phyloP scores from a whole-genome alignment of 2,329 filamentous ascomycete genomes.

The Bipolaris zeicola region DNA sequence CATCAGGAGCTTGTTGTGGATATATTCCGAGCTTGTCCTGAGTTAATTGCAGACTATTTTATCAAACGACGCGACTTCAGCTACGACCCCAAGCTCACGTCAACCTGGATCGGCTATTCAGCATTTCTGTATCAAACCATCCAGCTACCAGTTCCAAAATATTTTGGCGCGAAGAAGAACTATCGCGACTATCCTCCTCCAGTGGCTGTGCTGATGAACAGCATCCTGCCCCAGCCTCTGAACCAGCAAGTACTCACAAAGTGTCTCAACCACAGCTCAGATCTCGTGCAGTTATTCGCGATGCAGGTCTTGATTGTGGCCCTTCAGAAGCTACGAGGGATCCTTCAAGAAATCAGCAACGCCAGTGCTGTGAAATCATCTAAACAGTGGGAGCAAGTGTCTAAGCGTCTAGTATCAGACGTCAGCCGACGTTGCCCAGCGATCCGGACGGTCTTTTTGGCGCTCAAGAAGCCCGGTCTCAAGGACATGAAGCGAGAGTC shows the following conservation, averaged over 20 bases:
- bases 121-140: conserved; percentile 85
- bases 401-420: conserved; percentile 69
- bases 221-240: conserved; percentile 80
- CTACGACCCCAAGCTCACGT: conserved; percentile 88
- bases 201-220: conserved; percentile 79
- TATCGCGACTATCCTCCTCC: conserved; percentile 76
- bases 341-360: conserved; percentile 65
- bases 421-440: conserved; percentile 80
- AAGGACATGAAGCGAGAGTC: conserved; percentile 79
- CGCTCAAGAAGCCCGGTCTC: conserved; percentile 72
- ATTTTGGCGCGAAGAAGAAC: conserved; percentile 69
- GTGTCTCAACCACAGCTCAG: conserved; percentile 77
- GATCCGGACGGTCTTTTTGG: conserved; percentile 78
- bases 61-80: conserved; percentile 74
- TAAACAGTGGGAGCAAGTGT: conserved; percentile 71
- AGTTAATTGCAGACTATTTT: conserved; percentile 89
- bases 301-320: conserved; percentile 78
- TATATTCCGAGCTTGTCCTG: conserved; percentile 81
- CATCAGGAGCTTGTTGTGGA: conserved; percentile 81
- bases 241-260: conserved; percentile 78
- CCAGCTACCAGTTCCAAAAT: conserved; percentile 71
- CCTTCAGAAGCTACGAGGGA: conserved; percentile 74
- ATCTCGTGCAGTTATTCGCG: conserved; percentile 83
- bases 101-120: conserved; percentile 94
- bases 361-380: conserved; percentile 49